phyloP scores from a whole-genome alignment of 768 basidiomycete genomes.

The Multifurca ochricompacta region DNA sequence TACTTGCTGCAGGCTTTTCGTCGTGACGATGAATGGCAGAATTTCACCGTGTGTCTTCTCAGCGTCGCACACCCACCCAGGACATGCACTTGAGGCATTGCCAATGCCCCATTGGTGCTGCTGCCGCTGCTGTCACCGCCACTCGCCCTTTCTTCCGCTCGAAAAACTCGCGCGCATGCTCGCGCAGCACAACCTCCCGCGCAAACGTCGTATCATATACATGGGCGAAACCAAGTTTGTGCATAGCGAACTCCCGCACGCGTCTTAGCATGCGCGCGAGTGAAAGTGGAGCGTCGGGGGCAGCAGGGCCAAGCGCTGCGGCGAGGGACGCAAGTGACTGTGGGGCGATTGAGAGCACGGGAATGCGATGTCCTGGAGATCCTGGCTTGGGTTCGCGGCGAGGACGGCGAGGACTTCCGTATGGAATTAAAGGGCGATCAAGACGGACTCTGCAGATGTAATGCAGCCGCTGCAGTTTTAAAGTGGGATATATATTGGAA shows the following conservation, averaged over 20 bases:
- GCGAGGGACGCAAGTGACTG: constrained; percentile 80
- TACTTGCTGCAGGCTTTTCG: constrained; percentile 90
- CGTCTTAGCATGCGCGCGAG: constrained; percentile 59
- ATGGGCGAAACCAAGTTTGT: constrained; percentile 65
- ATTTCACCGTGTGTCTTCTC: constrained; percentile 96
- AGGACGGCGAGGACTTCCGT: constrained; percentile 83
- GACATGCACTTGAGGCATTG: constrained; percentile 93
- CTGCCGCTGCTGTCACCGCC: constrained; percentile 21
- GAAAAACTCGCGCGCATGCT: constrained; percentile 73
- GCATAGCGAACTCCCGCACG: constrained; percentile 59
- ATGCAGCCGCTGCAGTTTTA: constrained; percentile 74
- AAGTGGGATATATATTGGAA: background rate
- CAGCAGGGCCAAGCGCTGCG: constrained; percentile 45
- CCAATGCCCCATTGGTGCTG: constrained; percentile 38
- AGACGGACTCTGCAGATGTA: constrained; percentile 94
- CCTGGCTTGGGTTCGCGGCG: constrained; percentile 39
- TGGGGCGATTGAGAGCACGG: constrained; percentile 83
- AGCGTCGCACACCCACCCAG: constrained; percentile 98
- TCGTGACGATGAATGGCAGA: constrained; percentile 79
- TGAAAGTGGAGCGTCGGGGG: constrained; percentile 33
- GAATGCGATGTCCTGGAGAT: constrained; percentile 40
- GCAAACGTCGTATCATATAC: constrained; percentile 96
- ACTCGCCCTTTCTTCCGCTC: constrained; percentile 40
- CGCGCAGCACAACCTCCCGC: constrained; percentile 73
- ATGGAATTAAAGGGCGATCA: constrained; percentile 95